A percentile compares a stretch with the other conserved stretches of the same genome.
Evolutionary conservation across 202 grass and related monocot species (phyloP).

Genomic region (Elaeis oleifera): DNA sequence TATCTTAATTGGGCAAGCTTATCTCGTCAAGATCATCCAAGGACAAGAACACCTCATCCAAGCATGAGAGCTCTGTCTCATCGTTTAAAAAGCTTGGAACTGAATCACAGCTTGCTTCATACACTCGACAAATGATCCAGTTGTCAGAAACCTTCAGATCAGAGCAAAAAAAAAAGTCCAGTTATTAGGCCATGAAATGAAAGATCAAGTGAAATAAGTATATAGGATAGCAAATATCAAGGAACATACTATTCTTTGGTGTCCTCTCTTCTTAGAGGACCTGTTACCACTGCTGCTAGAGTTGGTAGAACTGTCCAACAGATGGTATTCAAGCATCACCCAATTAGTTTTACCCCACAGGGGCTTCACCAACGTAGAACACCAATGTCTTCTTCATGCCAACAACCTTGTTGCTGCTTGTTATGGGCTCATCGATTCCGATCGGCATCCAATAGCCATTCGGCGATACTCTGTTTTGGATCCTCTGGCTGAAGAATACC

Average conservation of each 20-base stretch:
- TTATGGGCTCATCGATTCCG: constrained; percentile 38
- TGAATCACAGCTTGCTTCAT: constrained; percentile 40
- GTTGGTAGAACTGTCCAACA: constrained; percentile 36
- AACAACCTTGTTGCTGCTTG: constrained; percentile 18
- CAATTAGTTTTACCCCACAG: constrained; percentile 52
- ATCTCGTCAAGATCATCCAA: constrained; percentile 95
- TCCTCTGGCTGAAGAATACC: constrained; percentile 72
- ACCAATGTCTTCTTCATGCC: constrained; percentile 67
- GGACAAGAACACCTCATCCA: constrained; percentile 97
- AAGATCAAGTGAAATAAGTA: no score
- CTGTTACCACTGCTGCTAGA: constrained; percentile 14
- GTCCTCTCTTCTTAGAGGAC: constrained; percentile 28
- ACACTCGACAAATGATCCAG: constrained; percentile 84
- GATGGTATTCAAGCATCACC: constrained; percentile 91
- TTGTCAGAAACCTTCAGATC: constrained; percentile 46
- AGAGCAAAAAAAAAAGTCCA: no score
- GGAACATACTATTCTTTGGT: constrained; percentile 42
- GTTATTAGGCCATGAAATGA: no score
- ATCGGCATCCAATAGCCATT: constrained; percentile 68
- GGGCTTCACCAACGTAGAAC: constrained; percentile 46
- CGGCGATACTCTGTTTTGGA: constrained; percentile 37
- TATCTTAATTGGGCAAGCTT: constrained; percentile 61
- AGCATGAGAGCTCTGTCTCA: constrained; percentile 76
- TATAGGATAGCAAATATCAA: no score
- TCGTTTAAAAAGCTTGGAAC: constrained; percentile 43